Conservation (phyloP, 2,329 filamentous ascomycete species). For the Paracoccidioides lutzii region DNA sequence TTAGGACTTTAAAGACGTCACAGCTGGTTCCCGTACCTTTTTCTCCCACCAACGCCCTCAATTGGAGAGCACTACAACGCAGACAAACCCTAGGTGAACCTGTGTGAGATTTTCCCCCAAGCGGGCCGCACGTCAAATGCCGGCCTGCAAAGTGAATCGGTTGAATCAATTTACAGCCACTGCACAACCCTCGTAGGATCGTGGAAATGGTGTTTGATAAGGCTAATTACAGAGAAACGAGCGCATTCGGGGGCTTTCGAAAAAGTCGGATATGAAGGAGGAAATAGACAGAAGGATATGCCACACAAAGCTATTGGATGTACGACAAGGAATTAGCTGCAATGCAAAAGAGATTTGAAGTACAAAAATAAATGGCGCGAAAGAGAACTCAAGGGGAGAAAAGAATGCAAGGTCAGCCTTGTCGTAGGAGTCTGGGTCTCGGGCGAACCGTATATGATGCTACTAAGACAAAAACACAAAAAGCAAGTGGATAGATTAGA, state of each 20-base stretch:
- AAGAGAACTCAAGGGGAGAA: background rate
- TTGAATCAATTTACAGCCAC: background rate
- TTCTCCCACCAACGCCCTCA: slow-evolving; percentile 1
- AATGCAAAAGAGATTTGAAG: background rate
- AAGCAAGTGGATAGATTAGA: background rate
- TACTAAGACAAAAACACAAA: background rate
- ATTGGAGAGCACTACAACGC: slow-evolving; percentile 2
- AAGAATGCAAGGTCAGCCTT: background rate
- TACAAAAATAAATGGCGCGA: background rate
- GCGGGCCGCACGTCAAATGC: background rate
- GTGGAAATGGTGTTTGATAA: slow-evolving; percentile 2
- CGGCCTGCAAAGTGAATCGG: background rate
- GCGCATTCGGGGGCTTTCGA: slow-evolving; percentile 1
- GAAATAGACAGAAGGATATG: slow-evolving; percentile 19
- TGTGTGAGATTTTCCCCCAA: background rate
- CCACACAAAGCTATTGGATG: slow-evolving; percentile 1
- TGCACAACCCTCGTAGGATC: background rate
- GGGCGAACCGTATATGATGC: background rate
- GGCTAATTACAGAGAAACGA: slow-evolving; percentile 2
- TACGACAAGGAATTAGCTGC: background rate
- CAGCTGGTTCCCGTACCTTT: background rate
- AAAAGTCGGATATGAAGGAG: slow-evolving; percentile 23
- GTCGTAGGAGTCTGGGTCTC: no score
- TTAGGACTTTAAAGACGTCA: background rate
- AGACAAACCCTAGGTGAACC: background rate